phyloP scores from a whole-genome alignment of 2,329 filamentous ascomycete genomes.

The Colletotrichum incanum region DNA sequence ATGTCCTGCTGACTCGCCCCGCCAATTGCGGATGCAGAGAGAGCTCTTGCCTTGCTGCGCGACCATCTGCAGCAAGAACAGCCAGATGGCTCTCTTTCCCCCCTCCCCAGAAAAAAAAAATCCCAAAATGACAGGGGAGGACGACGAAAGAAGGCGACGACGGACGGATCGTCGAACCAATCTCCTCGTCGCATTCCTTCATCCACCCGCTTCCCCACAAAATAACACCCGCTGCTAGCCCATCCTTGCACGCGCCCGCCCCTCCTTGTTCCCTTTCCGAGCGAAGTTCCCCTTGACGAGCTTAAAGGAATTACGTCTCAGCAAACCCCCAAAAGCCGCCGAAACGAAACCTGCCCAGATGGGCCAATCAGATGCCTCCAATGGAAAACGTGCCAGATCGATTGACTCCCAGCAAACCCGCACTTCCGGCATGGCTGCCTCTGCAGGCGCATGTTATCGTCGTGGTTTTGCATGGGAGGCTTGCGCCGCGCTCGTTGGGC shows the following conservation, averaged over 20 bases:
- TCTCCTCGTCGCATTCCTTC: conserved; percentile 1
- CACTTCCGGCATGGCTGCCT: conserved; percentile 35
- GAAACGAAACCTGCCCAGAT: conserved; percentile 21
- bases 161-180: conserved; percentile 14
- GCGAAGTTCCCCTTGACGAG: conserved; percentile 10
- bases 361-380: conserved; percentile 30
- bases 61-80: conserved; percentile 5
- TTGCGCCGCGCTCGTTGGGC: neutral
- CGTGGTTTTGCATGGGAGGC: conserved; percentile 5
- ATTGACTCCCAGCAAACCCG: conserved; percentile 44
- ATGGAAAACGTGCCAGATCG: conserved; percentile 43
- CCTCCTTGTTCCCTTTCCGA: neutral
- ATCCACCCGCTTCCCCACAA: conserved; percentile 9
- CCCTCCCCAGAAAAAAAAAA: conserved; percentile 13
- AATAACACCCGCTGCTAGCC: conserved; percentile 7
- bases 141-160: neutral
- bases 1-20: conserved; percentile 31
- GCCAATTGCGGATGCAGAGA: conserved; percentile 20
- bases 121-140: neutral
- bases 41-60: neutral
- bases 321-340: neutral
- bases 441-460: neutral
- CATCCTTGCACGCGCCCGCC: neutral
- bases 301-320: conserved; percentile 38
- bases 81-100: conserved; percentile 12